Percentiles rank a stretch among this genome's conserved stretches.
These are phyloP conservation scores for Parafenestella ontariensis DNA, from an alignment of 2,329 filamentous ascomycete genomes.

Conservation along the genomic window DNA sequence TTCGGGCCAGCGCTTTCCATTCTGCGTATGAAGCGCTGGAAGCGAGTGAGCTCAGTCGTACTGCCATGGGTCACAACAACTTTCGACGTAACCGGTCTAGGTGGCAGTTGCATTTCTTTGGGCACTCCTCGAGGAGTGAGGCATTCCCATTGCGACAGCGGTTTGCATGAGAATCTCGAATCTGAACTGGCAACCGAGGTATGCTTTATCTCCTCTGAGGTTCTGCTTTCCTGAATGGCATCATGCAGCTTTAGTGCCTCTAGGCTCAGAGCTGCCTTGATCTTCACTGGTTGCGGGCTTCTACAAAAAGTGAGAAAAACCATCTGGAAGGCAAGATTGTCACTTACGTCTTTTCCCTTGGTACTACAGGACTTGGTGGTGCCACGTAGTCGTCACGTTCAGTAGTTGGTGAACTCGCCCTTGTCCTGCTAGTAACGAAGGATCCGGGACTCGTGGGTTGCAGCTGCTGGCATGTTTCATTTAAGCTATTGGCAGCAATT, in stretches of 20 bases:
- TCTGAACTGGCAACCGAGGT: conserved; percentile 17
- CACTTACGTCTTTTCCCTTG: conserved; percentile 9
- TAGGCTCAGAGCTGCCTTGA: conserved; percentile 27
- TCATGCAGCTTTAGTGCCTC: conserved; percentile 31
- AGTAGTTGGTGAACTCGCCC: conserved; percentile 24
- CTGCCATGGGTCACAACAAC: conserved; percentile 25
- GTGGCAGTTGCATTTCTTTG: conserved; percentile 22
- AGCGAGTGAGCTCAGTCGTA: conserved; percentile 42
- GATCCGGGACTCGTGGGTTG: conserved; percentile 31
- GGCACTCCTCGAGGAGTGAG: conserved; percentile 32
- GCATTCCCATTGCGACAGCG: conserved; percentile 45
- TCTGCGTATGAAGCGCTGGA: conserved; percentile 62
- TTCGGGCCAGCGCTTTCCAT: conserved; percentile 63
- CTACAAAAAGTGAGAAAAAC: conserved; percentile 14
- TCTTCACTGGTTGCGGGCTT: conserved; percentile 21
- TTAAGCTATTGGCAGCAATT: conserved; percentile 25
- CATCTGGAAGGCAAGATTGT: background rate
- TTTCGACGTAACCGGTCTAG: conserved; percentile 21
- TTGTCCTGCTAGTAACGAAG: conserved; percentile 31
- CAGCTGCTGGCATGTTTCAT: conserved; percentile 32
- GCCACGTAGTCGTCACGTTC: conserved; percentile 7
- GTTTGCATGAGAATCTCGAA: conserved; percentile 30
- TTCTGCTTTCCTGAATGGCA: conserved; percentile 5
- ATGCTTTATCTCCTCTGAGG: conserved; percentile 7
- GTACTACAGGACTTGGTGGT: background rate